phyloP scores from a whole-genome alignment of 176 grass and related monocot species.

The Triticum monococcum region DNA sequence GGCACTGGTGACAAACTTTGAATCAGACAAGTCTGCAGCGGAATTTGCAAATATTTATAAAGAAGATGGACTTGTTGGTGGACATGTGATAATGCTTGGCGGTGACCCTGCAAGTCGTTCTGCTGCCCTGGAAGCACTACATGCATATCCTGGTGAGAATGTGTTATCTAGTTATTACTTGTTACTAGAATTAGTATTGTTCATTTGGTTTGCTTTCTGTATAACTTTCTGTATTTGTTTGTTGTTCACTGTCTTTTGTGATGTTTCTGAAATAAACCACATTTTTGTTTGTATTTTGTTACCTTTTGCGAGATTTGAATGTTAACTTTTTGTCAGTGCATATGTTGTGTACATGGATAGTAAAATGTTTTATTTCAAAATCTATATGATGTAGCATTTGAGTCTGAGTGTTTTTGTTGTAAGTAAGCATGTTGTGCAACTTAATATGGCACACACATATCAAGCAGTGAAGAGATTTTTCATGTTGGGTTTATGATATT shows the following conservation, averaged over 20 bases:
- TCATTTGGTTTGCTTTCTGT: constrained; percentile 6
- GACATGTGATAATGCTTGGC: constrained; percentile 95
- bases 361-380: not conserved
- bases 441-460: not conserved
- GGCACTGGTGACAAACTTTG: constrained; percentile 77
- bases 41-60: constrained; percentile 76
- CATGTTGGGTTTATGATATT: not conserved
- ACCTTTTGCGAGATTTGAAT: not conserved
- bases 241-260: not conserved
- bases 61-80: constrained; percentile 57
- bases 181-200: not conserved
- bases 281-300: not conserved
- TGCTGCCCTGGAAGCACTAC: constrained; percentile 61
- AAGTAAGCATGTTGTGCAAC: not conserved
- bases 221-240: not conserved
- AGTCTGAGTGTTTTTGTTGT: not conserved
- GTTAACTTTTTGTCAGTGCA: not conserved
- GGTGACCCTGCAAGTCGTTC: constrained; percentile 68
- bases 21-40: constrained; percentile 71
- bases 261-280: not conserved
- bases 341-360: not conserved
- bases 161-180: not conserved
- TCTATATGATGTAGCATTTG: constrained; percentile 1
- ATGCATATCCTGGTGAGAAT: constrained; percentile 77
- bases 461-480: not conserved